A percentile compares a stretch with the other conserved stretches of the same genome.
Evolutionary conservation across 2,329 filamentous ascomycete genomes (phyloP).

Genomic region (Cercospora zeina): DNA sequence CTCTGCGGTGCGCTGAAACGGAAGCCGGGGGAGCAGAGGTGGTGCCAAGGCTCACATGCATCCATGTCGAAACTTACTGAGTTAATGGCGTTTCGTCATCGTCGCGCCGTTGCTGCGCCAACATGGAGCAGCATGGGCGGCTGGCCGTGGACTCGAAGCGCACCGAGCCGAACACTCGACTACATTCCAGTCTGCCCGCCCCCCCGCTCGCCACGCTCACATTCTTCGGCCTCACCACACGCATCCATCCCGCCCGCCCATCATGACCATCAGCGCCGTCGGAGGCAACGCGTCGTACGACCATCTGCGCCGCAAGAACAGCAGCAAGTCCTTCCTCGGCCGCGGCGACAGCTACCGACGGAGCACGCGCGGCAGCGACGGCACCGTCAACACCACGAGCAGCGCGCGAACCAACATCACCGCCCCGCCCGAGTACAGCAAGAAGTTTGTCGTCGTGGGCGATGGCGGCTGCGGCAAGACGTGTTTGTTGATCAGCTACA

Average conservation of each 20-base stretch:
- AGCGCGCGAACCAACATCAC: constrained; percentile 81
- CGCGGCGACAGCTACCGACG: constrained; percentile 45
- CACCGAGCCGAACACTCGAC: neutral
- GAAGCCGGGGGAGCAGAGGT: neutral
- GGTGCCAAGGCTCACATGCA: constrained; percentile 11
- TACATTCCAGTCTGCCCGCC: constrained; percentile 4
- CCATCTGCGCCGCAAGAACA: constrained; percentile 59
- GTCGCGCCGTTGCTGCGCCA: neutral
- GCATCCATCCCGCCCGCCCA: constrained; percentile 13
- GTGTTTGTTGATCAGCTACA: constrained; percentile 96
- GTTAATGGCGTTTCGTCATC: constrained; percentile 5
- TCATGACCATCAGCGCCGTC: constrained; percentile 40
- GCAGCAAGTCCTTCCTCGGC: constrained; percentile 39
- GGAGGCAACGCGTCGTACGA: constrained; percentile 51
- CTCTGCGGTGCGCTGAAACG: neutral
- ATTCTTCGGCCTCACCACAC: constrained; percentile 18
- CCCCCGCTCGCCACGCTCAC: constrained; percentile 14
- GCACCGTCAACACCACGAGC: constrained; percentile 79
- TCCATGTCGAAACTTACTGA: too few species aligned
- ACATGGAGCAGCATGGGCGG: neutral
- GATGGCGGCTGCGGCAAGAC: constrained; percentile 99
- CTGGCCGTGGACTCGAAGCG: neutral
- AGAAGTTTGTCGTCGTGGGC: constrained; percentile 98
- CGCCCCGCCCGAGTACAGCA: constrained; percentile 88
- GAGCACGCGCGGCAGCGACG: constrained; percentile 66